Evolutionary conservation across 306 rosid genomes (phyloP).

Genomic region (Castanea mollissima): DNA sequence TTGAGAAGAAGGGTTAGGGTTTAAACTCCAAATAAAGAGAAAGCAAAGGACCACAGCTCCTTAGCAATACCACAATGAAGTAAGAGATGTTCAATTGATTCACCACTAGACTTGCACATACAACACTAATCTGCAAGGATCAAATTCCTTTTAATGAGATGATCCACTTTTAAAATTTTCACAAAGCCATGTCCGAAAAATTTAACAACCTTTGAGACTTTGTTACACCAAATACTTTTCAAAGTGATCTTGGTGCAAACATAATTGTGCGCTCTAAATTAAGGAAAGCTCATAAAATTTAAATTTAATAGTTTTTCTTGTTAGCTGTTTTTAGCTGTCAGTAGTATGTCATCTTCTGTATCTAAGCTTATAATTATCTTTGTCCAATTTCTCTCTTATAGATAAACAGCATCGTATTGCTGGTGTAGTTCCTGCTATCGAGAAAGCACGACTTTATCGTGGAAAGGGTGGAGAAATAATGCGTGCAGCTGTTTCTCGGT

Average conservation of each 20-base stretch:
- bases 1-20: too few relatives aligned
- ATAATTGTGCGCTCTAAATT: not conserved
- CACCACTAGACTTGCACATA: too few relatives aligned
- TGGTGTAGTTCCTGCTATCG: constrained; percentile 77
- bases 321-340: not conserved
- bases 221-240: too few relatives aligned
- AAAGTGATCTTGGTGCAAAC: not conserved
- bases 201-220: too few relatives aligned
- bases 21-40: too few relatives aligned
- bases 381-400: constrained; percentile 34
- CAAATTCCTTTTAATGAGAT: too few relatives aligned
- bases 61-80: too few relatives aligned
- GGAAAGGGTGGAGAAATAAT: constrained; percentile 99
- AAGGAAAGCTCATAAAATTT: not conserved
- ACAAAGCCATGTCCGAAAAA: too few relatives aligned
- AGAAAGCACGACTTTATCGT: constrained; percentile 91
- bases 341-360: not conserved
- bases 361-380: not conserved
- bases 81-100: too few relatives aligned
- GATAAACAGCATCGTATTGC: constrained; percentile 75
- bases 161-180: too few relatives aligned
- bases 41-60: too few relatives aligned
- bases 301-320: not conserved
- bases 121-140: too few relatives aligned
- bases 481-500: constrained; percentile 92